phyloP scores from a whole-genome alignment of 2,329 filamentous ascomycete species.

The Alternaria sp. region DNA sequence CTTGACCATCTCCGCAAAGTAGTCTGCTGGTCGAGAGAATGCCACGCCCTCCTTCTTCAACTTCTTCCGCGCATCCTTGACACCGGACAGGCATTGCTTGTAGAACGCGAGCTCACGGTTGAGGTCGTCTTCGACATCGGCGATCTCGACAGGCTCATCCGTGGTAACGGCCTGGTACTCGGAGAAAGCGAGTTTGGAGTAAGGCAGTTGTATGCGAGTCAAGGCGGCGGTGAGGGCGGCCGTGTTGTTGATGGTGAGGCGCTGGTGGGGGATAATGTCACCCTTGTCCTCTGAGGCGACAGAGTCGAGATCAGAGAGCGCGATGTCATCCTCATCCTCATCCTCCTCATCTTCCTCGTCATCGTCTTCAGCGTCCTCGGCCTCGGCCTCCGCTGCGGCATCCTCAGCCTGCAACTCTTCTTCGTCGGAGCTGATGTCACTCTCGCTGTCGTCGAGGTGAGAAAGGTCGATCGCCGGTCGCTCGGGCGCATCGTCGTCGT shows the following conservation, averaged over 20 bases:
- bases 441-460: slow-evolving; percentile 53
- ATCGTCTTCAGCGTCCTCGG: slow-evolving; percentile 32
- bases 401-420: slow-evolving; percentile 40
- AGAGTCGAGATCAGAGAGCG: slow-evolving; percentile 86
- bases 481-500: slow-evolving; percentile 43
- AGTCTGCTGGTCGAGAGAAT: slow-evolving; percentile 90
- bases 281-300: slow-evolving; percentile 81
- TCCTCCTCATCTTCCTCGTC: slow-evolving; percentile 56
- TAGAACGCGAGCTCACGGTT: slow-evolving; percentile 94
- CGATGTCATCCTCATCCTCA: slow-evolving; percentile 73
- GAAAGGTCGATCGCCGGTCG: slow-evolving; percentile 38
- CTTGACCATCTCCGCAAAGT: slow-evolving; percentile 99
- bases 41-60: slow-evolving; percentile 83
- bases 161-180: slow-evolving; percentile 82
- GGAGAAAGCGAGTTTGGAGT: slow-evolving; percentile 77
- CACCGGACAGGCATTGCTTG: slow-evolving; percentile 84
- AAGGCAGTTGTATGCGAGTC: slow-evolving; percentile 78
- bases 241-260: slow-evolving; percentile 97
- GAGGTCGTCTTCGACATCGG: slow-evolving; percentile 89
- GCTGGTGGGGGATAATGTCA: slow-evolving; percentile 88
- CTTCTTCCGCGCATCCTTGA: slow-evolving; percentile 73
- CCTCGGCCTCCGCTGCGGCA: slow-evolving; percentile 46
- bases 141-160: slow-evolving; percentile 73
- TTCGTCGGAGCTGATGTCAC: slow-evolving; percentile 50
- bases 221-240: slow-evolving; percentile 82